Conservation (phyloP, 805 yeast species). For the Pichia pseudocactophila region DNA sequence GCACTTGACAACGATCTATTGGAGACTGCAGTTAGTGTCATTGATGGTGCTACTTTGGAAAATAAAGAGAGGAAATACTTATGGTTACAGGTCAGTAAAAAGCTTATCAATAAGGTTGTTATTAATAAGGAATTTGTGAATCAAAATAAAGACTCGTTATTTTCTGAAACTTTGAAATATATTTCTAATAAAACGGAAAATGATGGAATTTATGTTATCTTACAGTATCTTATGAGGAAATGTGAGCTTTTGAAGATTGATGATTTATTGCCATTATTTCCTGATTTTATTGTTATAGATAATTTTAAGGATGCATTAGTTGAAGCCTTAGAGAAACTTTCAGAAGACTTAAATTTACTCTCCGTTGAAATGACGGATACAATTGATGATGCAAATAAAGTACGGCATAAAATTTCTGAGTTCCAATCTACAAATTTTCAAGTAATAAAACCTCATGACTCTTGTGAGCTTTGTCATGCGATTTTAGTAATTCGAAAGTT, state of each 20-base stretch:
- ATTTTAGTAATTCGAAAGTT: slow-evolving; percentile 67
- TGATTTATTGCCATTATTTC: slow-evolving; percentile 77
- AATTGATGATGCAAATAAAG: slow-evolving; percentile 45
- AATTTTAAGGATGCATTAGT: slow-evolving; percentile 80
- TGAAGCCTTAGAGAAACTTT: slow-evolving; percentile 65
- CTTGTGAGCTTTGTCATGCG: slow-evolving; percentile 65
- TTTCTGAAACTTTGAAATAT: slow-evolving; percentile 3
- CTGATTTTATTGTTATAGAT: slow-evolving; percentile 74
- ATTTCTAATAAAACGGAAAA: slow-evolving; percentile 11
- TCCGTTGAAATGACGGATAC: slow-evolving; percentile 73
- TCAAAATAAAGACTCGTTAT: slow-evolving; percentile 15
- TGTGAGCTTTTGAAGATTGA: slow-evolving; percentile 55
- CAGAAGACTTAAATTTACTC: slow-evolving; percentile 52
- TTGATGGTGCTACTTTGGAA: slow-evolving; percentile 39
- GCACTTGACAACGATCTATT: slow-evolving; percentile 56
- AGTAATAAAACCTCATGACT: slow-evolving; percentile 72
- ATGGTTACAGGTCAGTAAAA: slow-evolving; percentile 61
- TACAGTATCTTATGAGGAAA: slow-evolving; percentile 32
- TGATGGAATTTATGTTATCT: slow-evolving; percentile 23
- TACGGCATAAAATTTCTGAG: slow-evolving; percentile 49
- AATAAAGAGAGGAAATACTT: slow-evolving; percentile 49
- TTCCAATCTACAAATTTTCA: slow-evolving; percentile 46
- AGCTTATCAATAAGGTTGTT: slow-evolving; percentile 32
- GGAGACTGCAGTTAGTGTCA: slow-evolving; percentile 49
- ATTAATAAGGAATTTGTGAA: slow-evolving; percentile 21